A percentile compares a stretch with the other conserved stretches of the same genome.
These are phyloP conservation scores for Magnolia sinica DNA, from an alignment of 164 flowering plant species.

Conservation along the genomic window DNA sequence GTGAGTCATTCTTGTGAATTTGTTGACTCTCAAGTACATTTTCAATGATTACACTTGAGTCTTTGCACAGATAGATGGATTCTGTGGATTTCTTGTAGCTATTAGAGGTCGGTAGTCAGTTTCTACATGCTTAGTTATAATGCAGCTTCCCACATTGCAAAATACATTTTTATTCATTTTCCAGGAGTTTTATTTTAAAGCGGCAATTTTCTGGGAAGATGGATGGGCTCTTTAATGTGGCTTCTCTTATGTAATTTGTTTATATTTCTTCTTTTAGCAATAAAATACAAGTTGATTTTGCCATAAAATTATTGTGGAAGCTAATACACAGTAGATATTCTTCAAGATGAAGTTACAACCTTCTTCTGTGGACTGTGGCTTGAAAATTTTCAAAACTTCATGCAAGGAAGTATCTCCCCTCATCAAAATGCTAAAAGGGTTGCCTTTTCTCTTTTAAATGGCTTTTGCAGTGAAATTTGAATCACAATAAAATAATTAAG, in stretches of 20 bases:
- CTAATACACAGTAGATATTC: neutral
- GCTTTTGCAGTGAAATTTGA: neutral
- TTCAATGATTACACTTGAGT: neutral
- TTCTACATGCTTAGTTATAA: neutral
- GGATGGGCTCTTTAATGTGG: neutral
- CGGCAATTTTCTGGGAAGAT: neutral
- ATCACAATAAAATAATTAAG: neutral
- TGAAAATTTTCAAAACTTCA: no score
- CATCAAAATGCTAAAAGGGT: neutral
- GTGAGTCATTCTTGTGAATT: conserved; percentile 27
- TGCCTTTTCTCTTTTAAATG: neutral
- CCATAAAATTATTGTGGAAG: neutral
- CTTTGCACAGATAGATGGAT: neutral
- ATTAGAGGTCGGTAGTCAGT: neutral
- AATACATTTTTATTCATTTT: neutral
- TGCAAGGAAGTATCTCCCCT: no score
- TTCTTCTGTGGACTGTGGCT: neutral
- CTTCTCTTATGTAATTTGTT: neutral
- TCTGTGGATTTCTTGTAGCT: neutral
- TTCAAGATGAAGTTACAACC: neutral
- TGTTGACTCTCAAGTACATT: neutral
- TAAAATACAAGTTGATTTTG: neutral
- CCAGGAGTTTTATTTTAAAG: neutral
- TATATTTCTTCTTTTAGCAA: neutral
- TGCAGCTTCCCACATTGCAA: neutral